Conservation (phyloP, 805 yeast genomes). For the Candida golubevii region DNA sequence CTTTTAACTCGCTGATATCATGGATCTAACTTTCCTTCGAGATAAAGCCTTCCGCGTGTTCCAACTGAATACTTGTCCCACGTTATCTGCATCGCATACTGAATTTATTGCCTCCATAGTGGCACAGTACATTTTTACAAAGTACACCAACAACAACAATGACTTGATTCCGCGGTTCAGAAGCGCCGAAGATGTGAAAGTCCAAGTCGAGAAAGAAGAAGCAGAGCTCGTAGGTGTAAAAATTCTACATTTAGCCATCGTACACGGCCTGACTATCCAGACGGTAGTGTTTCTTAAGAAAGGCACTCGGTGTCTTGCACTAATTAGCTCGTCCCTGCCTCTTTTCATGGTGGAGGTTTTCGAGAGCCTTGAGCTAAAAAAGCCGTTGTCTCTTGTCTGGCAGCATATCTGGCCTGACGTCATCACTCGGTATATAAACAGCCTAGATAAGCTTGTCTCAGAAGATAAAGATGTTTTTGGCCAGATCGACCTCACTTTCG, state of each 20-base stretch:
- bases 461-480: slow-evolving; percentile 6
- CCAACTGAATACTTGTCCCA: slow-evolving; percentile 6
- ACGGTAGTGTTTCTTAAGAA: slow-evolving; percentile 8
- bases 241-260: slow-evolving; percentile 5
- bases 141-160: slow-evolving; percentile 7
- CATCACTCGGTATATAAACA: slow-evolving; percentile 3
- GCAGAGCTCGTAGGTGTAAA: not conserved
- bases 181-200: slow-evolving; percentile 8
- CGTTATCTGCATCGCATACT: slow-evolving; percentile 4
- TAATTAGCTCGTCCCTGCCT: slow-evolving; percentile 6
- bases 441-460: not conserved
- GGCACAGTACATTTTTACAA: slow-evolving; percentile 11
- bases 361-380: slow-evolving; percentile 10
- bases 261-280: slow-evolving; percentile 3
- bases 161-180: slow-evolving; percentile 11
- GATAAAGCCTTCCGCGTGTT: slow-evolving; percentile 9
- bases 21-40: slow-evolving; percentile 10
- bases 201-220: not conserved
- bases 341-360: slow-evolving; percentile 9
- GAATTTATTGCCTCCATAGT: slow-evolving; percentile 3
- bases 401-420: not conserved
- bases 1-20: not conserved
- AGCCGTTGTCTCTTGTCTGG: slow-evolving; percentile 6
- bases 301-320: not conserved
- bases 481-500: slow-evolving; percentile 8